Conservation (phyloP, 345 rosid genomes). For the Melastoma malabathricum region DNA sequence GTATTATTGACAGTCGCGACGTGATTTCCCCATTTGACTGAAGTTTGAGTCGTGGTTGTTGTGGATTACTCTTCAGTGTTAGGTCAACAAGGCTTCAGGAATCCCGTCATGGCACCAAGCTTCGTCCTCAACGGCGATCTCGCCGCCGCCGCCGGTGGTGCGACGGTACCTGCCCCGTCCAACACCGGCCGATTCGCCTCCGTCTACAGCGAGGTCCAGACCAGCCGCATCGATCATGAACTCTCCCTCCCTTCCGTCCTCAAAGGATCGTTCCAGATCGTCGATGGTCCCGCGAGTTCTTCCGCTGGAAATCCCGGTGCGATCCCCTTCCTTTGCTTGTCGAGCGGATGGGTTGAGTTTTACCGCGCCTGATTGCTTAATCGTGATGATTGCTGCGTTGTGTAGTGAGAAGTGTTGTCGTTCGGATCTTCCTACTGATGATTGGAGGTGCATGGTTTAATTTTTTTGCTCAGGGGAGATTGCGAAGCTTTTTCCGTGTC, state of each 20-base stretch:
- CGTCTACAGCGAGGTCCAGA: conserved; percentile 78
- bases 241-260: conserved; percentile 85
- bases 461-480: conserved; percentile 47
- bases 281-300: conserved; percentile 81
- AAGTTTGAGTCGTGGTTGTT: too few relatives aligned
- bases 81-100: conserved; percentile 2
- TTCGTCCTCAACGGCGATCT: conserved; percentile 30
- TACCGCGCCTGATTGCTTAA: neutral
- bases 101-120: conserved; percentile 42
- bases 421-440: neutral
- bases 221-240: conserved; percentile 55
- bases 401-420: neutral
- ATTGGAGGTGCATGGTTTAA: conserved; percentile 1
- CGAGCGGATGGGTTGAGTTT: conserved; percentile 5
- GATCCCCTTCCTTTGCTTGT: neutral
- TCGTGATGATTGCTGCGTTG: neutral
- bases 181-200: conserved; percentile 43
- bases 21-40: too few relatives aligned
- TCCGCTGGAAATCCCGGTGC: conserved; percentile 92
- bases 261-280: conserved; percentile 45
- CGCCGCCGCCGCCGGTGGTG: conserved; percentile 13
- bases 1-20: too few relatives aligned
- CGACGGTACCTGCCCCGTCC: conserved; percentile 15
- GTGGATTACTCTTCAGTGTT: conserved; percentile 4
- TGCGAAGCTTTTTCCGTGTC: conserved; percentile 72